Base-by-base conservation (phyloP, 2,329 filamentous ascomycete species). In the Huntiella abstrusa region DNA sequence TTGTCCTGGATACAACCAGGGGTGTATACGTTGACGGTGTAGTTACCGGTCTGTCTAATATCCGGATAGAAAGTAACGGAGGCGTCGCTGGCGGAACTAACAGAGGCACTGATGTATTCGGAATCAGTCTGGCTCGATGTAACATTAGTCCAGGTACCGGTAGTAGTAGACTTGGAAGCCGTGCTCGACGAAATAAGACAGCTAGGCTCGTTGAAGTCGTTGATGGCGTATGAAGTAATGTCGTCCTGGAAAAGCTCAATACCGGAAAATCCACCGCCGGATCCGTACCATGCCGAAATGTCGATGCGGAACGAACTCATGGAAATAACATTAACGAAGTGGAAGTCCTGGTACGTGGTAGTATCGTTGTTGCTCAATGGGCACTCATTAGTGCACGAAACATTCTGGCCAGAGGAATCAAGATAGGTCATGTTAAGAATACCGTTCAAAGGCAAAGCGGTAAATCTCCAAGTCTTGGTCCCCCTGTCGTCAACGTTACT, bases 371-470 rank as follows among this genome's bases (percentile, higher is more conserved):
- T 68, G 51, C 82, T 85, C 41, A 98, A 70, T n/a, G 87, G 83
- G 55, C 91, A 98, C 56, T 75, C 71, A 51, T 77, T 80, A 45
- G 87, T 85, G 63, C 91, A 98, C 48, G 72, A 77, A 28, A 66
- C 63, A 47, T 79, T 78, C 43, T 73, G 64, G 19, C 81, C 80
- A 35, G 59, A 65, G 17, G 81, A 79, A 56, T 96, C 85, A 52
- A 78, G 77, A 55, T 91, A 96, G 34, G 86, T 93, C 57, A 98
- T 71, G 62, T 96, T 95, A 77, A 98, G 83, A 59, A 98, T 95
- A 45, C 91, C 91, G 52, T 83, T 79, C 56, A 88, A 75, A 4
- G 88, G 87, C 49, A 88, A 66, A 13, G 86, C 83, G 16, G 83
- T 84, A 58, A 85, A 92, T 49, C 86, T 77, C 65, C 84, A 98